Percentiles rank a stretch among this genome's conserved stretches.
phyloP scores from a whole-genome alignment of 108 stramenopile species.

The Cylindrotheca closterium region DNA sequence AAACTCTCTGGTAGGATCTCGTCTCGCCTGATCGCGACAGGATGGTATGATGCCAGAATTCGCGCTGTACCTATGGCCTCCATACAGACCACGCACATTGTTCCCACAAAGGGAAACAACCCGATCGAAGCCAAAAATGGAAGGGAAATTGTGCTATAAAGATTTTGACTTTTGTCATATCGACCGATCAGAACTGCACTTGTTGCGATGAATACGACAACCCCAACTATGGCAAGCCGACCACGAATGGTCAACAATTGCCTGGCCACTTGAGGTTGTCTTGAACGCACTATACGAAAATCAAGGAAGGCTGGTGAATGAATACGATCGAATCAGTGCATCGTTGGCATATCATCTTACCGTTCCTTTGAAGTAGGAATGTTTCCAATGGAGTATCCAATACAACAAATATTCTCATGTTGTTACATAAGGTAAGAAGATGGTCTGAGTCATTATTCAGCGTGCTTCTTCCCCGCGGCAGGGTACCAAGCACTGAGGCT shows the following conservation, averaged over 20 bases:
- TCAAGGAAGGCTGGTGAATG: neutral
- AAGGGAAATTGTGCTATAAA: constrained; percentile 44
- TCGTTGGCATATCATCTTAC: constrained; percentile 8
- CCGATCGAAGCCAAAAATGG: constrained; percentile 68
- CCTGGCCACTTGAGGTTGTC: constrained; percentile 55
- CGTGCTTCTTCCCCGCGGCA: constrained; percentile 61
- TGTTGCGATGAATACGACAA: constrained; percentile 41
- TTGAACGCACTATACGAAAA: constrained; percentile 24
- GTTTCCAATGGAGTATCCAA: constrained; percentile 65
- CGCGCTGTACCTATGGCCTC: constrained; percentile 75
- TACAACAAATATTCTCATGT: constrained; percentile 59
- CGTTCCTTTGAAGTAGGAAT: constrained; percentile 47
- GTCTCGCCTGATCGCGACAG: constrained; percentile 33
- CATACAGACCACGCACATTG: constrained; percentile 59
- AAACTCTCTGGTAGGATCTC: constrained; percentile 3
- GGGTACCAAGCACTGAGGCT: constrained; percentile 15
- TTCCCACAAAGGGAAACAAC: constrained; percentile 55
- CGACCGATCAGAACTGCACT: constrained; percentile 44
- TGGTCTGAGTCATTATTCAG: constrained; percentile 51
- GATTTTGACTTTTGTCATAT: constrained; percentile 12
- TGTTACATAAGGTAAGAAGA: constrained; percentile 60
- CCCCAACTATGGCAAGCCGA: constrained; percentile 31
- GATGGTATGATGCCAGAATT: constrained; percentile 71
- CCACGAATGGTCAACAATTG: constrained; percentile 54
- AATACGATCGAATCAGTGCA: neutral